A percentile compares a stretch with the other conserved stretches of the same genome.
Conservation (phyloP, 2,329 filamentous ascomycete species). For the Akanthomyces lecanii region DNA sequence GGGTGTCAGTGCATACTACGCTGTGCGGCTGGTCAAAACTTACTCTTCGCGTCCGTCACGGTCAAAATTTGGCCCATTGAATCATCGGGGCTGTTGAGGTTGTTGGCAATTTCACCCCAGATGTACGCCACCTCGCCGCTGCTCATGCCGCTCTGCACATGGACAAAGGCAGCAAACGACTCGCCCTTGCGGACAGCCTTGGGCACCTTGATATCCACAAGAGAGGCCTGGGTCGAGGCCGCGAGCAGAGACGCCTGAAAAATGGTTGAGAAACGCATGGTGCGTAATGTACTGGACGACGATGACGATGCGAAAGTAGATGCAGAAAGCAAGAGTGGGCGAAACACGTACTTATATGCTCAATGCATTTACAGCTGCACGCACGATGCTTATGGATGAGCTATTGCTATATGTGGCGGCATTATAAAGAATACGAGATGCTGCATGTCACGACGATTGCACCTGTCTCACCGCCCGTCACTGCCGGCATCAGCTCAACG, state of each 20-base stretch:
- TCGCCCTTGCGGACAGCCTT: slow-evolving; percentile 10
- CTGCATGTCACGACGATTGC: slow-evolving; percentile 1
- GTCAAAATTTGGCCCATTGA: slow-evolving; percentile 7
- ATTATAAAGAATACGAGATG: slow-evolving; percentile 4
- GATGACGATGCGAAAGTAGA: too few relatives aligned
- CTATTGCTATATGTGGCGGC: slow-evolving; percentile 4
- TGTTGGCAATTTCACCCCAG: slow-evolving; percentile 9
- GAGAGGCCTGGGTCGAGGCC: slow-evolving; percentile 2
- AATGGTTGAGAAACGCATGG: slow-evolving; percentile 2
- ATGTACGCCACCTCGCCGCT: slow-evolving; percentile 14
- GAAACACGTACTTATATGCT: background rate
- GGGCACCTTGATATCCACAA: slow-evolving; percentile 13
- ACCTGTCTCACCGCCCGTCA: background rate
- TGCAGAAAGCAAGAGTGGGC: background rate
- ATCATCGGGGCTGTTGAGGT: slow-evolving; percentile 4
- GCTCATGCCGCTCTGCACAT: slow-evolving; percentile 13
- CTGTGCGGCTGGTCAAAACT: background rate
- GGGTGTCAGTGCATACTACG: background rate
- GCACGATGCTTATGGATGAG: background rate
- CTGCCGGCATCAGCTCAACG: background rate
- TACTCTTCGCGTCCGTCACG: slow-evolving; percentile 11
- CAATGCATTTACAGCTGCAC: background rate
- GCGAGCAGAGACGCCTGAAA: background rate
- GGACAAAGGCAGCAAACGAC: slow-evolving; percentile 7
- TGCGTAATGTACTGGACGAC: background rate